Evolutionary conservation across 2,329 filamentous ascomycete species (phyloP).

Genomic region (Cryphonectria radicalis): DNA sequence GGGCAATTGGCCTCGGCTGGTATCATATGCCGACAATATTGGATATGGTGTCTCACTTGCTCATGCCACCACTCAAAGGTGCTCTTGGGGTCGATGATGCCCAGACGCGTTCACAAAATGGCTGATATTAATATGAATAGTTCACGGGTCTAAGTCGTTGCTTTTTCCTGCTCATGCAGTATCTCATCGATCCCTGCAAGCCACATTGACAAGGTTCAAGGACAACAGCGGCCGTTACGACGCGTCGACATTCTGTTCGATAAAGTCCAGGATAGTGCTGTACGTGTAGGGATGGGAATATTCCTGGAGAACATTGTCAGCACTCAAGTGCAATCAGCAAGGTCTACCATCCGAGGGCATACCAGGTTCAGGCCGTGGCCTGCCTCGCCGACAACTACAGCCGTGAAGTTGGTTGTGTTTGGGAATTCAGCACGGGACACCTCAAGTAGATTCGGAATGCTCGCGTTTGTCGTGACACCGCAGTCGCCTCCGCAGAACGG

Average conservation of each 20-base stretch:
- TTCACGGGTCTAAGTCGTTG: not conserved
- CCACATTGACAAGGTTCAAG: not conserved
- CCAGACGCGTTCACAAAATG: not conserved
- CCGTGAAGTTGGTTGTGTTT: constrained; percentile 52
- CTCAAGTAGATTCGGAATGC: constrained; percentile 48
- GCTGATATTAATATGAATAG: not conserved
- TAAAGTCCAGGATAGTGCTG: constrained; percentile 23
- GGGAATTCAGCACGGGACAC: constrained; percentile 47
- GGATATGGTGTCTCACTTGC: not conserved
- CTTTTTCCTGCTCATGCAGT: not conserved
- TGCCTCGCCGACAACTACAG: constrained; percentile 57
- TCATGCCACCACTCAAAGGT: not conserved
- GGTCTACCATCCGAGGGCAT: not conserved
- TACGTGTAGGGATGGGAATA: constrained; percentile 29
- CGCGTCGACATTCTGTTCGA: constrained; percentile 21
- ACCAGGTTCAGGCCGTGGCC: constrained; percentile 57
- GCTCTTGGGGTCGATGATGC: not conserved
- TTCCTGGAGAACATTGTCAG: constrained; percentile 13
- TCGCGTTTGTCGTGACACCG: constrained; percentile 45
- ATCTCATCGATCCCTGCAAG: not conserved
- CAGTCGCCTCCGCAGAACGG: constrained; percentile 69
- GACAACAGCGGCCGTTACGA: not conserved
- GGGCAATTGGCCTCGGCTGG: not conserved
- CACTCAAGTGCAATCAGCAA: not conserved
- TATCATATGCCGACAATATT: not conserved